Evolutionary conservation across 1,284 basidiomycete genomes (phyloP).

Genomic region (Puccinia coronata): DNA sequence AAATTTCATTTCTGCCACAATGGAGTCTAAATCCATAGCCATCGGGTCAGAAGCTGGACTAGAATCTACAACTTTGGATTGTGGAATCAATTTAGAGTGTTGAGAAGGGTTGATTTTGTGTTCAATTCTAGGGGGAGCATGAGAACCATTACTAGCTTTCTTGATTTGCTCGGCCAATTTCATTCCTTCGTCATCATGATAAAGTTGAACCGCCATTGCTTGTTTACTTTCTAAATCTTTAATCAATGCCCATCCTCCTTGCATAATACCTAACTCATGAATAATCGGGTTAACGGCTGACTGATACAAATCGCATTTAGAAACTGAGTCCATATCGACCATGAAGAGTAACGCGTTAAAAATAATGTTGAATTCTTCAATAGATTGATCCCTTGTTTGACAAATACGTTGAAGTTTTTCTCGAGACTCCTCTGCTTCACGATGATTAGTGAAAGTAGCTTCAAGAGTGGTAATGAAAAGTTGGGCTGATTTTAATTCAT

Average conservation of each 20-base stretch:
- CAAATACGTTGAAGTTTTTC: background rate
- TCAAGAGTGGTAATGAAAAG: background rate
- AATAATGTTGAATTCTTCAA: slow-evolving; percentile 2
- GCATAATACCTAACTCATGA: background rate
- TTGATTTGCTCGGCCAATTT: background rate
- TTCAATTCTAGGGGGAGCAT: background rate
- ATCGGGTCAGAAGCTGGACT: background rate
- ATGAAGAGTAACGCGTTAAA: background rate
- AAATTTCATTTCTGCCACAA: background rate
- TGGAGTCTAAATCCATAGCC: background rate
- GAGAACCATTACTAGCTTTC: background rate
- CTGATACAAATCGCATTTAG: too few species aligned
- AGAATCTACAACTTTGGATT: too few species aligned
- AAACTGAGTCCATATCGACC: background rate
- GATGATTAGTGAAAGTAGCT: background rate
- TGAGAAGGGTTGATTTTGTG: too few species aligned
- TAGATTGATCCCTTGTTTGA: background rate
- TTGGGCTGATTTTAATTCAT: background rate
- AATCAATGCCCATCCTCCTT: background rate
- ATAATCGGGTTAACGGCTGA: too few species aligned
- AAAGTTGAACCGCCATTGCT: background rate
- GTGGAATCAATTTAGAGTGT: too few species aligned
- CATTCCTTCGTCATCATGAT: background rate
- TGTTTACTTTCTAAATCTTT: background rate
- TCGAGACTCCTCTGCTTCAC: background rate